A percentile compares a stretch with the other conserved stretches of the same genome.
phyloP scores from a whole-genome alignment of 2,329 filamentous ascomycete species.

The Ascocoryne sarcoides region DNA sequence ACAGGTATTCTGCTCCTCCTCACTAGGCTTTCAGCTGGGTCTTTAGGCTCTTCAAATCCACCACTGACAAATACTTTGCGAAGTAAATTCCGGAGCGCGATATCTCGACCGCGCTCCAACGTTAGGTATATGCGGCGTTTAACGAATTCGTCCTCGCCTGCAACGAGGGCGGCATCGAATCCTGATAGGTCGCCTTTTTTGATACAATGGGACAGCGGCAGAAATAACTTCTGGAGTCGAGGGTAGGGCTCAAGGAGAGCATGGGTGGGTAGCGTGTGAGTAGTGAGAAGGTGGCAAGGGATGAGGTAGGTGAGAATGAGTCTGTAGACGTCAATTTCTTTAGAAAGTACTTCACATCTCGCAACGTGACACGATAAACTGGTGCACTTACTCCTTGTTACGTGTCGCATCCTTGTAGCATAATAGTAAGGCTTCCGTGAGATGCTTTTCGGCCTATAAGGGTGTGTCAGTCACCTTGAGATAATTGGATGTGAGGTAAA shows the following conservation, averaged over 20 bases:
- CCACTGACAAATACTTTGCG: constrained; percentile 83
- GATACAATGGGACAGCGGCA: constrained; percentile 70
- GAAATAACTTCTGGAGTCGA: constrained; percentile 66
- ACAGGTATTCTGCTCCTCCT: constrained; percentile 73
- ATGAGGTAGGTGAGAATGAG: constrained; percentile 92
- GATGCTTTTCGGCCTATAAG: constrained; percentile 64
- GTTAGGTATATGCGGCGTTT: constrained; percentile 91
- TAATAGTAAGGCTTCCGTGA: constrained; percentile 72
- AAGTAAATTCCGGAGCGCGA: constrained; percentile 82
- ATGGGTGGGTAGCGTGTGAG: constrained; percentile 70
- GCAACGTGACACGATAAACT: no score
- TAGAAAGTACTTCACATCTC: no score
- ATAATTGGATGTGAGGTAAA: constrained; percentile 1
- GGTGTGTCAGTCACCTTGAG: constrained; percentile 3
- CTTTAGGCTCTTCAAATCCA: constrained; percentile 71
- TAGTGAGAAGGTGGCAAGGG: constrained; percentile 83
- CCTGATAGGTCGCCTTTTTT: constrained; percentile 71
- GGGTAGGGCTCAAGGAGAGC: constrained; percentile 67
- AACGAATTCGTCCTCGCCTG: constrained; percentile 86
- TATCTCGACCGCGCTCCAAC: constrained; percentile 83
- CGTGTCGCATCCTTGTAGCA: constrained; percentile 64
- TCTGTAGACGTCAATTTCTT: constrained; percentile 35
- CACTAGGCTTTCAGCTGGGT: constrained; percentile 51
- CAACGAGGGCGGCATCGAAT: constrained; percentile 74
- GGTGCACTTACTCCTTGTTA: constrained; percentile 65